A percentile compares a stretch with the other conserved stretches of the same genome.
phyloP scores from a whole-genome alignment of 441 rosid genomes.

The Pelargonium citronellum region DNA sequence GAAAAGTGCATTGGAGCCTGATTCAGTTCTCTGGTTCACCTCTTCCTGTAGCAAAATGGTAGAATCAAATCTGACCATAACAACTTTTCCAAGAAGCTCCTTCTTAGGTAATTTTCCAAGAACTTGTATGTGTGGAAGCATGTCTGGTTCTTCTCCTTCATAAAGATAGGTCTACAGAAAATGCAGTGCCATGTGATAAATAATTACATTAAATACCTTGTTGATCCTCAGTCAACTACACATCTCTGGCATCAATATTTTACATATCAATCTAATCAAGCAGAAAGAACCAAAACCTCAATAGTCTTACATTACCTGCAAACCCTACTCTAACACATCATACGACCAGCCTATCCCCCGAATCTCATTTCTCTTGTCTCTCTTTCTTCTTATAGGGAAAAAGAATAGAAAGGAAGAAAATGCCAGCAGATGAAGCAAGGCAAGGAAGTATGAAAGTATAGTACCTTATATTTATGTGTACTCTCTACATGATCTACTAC shows the following conservation, averaged over 20 bases:
- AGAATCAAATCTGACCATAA: constrained; percentile 65
- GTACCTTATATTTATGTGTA: constrained; percentile 27
- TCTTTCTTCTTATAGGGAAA: not conserved
- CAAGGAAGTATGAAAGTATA: not conserved
- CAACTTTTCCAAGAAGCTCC: constrained; percentile 54
- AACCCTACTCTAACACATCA: too few species aligned
- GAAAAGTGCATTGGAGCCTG: constrained; percentile 34
- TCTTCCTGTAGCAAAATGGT: constrained; percentile 39
- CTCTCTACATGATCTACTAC: constrained; percentile 20
- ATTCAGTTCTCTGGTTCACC: constrained; percentile 28
- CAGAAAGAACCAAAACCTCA: not conserved
- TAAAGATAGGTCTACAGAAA: constrained; percentile 30
- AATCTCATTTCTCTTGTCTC: not conserved
- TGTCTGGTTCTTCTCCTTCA: constrained; percentile 30
- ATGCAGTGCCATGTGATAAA: constrained; percentile 10
- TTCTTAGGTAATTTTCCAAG: constrained; percentile 47
- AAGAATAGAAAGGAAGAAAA: not conserved
- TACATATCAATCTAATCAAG: not conserved
- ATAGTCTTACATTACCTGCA: not conserved
- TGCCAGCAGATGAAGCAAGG: not conserved
- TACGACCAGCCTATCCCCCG: too few species aligned
- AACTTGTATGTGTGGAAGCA: constrained; percentile 51
- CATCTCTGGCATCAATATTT: not conserved
- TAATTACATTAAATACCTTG: constrained; percentile 4
- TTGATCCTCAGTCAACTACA: not conserved